phyloP scores from a whole-genome alignment of 148 eudicot genomes.

The Chenopodium formosanum region DNA sequence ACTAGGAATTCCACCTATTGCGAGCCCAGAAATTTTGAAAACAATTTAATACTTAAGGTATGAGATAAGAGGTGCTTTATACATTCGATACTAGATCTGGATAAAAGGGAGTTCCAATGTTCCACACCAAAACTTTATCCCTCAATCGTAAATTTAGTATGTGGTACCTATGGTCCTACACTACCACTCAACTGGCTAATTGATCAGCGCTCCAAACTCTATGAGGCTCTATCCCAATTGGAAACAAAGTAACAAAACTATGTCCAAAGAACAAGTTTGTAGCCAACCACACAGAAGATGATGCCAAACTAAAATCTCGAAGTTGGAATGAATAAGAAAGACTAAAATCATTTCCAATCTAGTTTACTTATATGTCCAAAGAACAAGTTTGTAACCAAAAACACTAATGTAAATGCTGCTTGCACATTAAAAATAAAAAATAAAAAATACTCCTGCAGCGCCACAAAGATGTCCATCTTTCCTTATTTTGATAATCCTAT shows the following conservation, averaged over 20 bases:
- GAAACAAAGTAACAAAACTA: not conserved
- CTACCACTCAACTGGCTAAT: not conserved
- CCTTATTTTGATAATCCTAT: not conserved
- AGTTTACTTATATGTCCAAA: not conserved
- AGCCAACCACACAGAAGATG: not conserved
- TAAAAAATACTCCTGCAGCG: not conserved
- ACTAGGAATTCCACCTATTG: not conserved
- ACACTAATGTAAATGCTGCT: too few species aligned
- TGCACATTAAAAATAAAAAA: too few species aligned
- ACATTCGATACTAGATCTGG: not conserved
- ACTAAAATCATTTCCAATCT: not conserved
- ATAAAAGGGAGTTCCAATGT: not conserved
- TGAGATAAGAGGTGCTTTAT: not conserved
- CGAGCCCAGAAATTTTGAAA: not conserved
- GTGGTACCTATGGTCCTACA: not conserved
- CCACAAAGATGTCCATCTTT: not conserved
- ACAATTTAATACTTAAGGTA: not conserved
- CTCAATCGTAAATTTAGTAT: not conserved
- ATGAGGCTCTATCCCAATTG: not conserved
- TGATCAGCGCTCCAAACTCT: not conserved
- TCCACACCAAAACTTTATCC: not conserved
- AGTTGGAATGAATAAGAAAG: not conserved
- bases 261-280: not conserved
- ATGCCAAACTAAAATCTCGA: not conserved
- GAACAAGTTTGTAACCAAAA: too few species aligned